phyloP scores from a whole-genome alignment of 768 basidiomycete species.

The Hygrocybe punicea region DNA sequence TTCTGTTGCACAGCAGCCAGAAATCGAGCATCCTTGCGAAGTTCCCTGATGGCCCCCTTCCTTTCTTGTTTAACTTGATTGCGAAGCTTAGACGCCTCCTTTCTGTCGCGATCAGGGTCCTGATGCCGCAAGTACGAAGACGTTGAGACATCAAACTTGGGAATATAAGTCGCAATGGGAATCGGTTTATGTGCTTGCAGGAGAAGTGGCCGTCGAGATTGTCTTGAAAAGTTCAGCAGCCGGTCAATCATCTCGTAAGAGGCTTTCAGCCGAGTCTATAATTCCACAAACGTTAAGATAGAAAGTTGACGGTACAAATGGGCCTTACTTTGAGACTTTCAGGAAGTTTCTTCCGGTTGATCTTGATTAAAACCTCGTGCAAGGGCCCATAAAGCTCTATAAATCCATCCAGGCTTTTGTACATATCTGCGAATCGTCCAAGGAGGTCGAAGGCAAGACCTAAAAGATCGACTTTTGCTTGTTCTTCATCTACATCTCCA shows the following conservation, averaged over 20 bases:
- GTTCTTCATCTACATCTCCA: conserved; percentile 39
- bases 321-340: conserved; percentile 54
- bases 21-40: conserved; percentile 94
- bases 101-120: conserved; percentile 91
- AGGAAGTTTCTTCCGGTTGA: conserved; percentile 48
- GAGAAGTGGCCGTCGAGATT: conserved; percentile 71
- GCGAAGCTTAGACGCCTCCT: conserved; percentile 80
- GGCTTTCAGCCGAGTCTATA: conserved; percentile 47
- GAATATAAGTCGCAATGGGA: conserved; percentile 88
- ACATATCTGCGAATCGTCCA: conserved; percentile 66
- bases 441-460: conserved; percentile 61
- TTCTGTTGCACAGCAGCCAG: conserved; percentile 84
- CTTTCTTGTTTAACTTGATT: conserved; percentile 90
- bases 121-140: conserved; percentile 74
- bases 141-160: conserved; percentile 80
- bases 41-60: conserved; percentile 94
- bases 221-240: conserved; percentile 67
- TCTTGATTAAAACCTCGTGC: conserved; percentile 49
- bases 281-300: background rate
- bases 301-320: conserved; percentile 3
- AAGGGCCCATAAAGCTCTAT: conserved; percentile 81
- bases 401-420: conserved; percentile 77
- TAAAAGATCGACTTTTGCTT: conserved; percentile 72
- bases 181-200: conserved; percentile 96
- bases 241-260: conserved; percentile 52